phyloP scores from a whole-genome alignment of 768 basidiomycete genomes.

The Suillus paluster region DNA sequence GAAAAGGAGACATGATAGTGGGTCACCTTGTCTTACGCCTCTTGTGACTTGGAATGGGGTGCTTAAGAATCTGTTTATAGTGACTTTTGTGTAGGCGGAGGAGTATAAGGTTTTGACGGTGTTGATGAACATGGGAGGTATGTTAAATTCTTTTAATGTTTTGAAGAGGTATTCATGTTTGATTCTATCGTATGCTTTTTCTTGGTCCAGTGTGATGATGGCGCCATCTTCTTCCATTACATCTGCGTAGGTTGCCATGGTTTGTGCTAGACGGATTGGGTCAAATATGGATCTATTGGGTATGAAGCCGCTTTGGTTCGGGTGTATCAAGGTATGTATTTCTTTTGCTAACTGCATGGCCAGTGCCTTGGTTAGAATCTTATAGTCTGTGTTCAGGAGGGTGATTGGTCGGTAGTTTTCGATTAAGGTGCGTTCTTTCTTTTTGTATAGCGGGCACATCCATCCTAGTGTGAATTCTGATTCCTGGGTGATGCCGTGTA shows the following conservation, averaged over 20 bases:
- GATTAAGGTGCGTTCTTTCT: slow-evolving; percentile 35
- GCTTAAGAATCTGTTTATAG: slow-evolving; percentile 38
- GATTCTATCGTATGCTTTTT: slow-evolving; percentile 45
- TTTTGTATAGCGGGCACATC: slow-evolving; percentile 47
- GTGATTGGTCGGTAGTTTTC: slow-evolving; percentile 45
- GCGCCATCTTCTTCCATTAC: slow-evolving; percentile 25
- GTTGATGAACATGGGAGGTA: slow-evolving; percentile 35
- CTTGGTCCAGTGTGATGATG: slow-evolving; percentile 41
- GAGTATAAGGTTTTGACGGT: slow-evolving; percentile 30
- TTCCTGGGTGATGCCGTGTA: slow-evolving; percentile 16
- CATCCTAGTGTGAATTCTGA: slow-evolving; percentile 34
- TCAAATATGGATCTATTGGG: slow-evolving; percentile 35
- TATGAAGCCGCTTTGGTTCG: slow-evolving; percentile 46
- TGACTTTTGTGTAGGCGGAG: slow-evolving; percentile 31
- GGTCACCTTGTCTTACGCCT: slow-evolving; percentile 43
- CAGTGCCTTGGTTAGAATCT: slow-evolving; percentile 32
- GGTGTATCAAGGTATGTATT: slow-evolving; percentile 29
- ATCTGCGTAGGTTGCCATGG: slow-evolving; percentile 32
- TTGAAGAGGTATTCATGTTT: slow-evolving; percentile 37
- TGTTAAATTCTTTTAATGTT: slow-evolving; percentile 23
- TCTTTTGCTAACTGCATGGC: slow-evolving; percentile 20
- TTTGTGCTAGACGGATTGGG: slow-evolving; percentile 33
- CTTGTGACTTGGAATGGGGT: neutral
- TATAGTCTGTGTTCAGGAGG: slow-evolving; percentile 40
- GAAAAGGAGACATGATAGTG: slow-evolving; percentile 37